Percentiles rank a stretch among this genome's conserved stretches.
These are phyloP conservation scores for Dioscorea cayenensis DNA, from an alignment of 116 monocot species.

Conservation along the genomic window DNA sequence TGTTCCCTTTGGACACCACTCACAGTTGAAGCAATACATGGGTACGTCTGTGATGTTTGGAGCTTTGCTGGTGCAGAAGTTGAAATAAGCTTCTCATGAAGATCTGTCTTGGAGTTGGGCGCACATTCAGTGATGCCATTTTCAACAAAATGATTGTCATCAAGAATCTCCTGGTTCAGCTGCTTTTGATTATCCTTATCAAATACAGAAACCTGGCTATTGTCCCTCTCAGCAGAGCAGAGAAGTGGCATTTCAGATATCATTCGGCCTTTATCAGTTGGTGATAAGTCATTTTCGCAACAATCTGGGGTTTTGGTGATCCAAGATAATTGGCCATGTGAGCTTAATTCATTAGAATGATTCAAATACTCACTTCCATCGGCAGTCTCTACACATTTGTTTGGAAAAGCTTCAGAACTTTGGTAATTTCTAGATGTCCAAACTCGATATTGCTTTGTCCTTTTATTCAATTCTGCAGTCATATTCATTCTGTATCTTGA, in stretches of 20 bases:
- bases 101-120: not conserved
- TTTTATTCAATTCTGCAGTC: slow-evolving; percentile 27
- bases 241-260: slow-evolving; percentile 1
- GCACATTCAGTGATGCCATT: not conserved
- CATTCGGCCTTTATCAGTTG: not conserved
- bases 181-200: not conserved
- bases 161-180: not conserved
- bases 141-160: not conserved
- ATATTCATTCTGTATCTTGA: slow-evolving; percentile 31
- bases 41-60: slow-evolving; percentile 22
- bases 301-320: not conserved
- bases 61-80: slow-evolving; percentile 6
- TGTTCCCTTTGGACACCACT: slow-evolving; percentile 30
- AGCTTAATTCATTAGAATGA: slow-evolving; percentile 1
- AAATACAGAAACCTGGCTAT: not conserved
- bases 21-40: slow-evolving; percentile 11
- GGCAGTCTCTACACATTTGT: not conserved
- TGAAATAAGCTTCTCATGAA: not conserved
- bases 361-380: not conserved
- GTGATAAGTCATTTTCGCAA: not conserved
- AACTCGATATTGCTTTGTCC: slow-evolving; percentile 29
- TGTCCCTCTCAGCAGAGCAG: not conserved
- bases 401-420: not conserved
- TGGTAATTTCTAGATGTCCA: slow-evolving; percentile 27
- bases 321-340: slow-evolving; percentile 7